phyloP scores from a whole-genome alignment of 805 yeast species.

The Jamesozyma rosinii region DNA sequence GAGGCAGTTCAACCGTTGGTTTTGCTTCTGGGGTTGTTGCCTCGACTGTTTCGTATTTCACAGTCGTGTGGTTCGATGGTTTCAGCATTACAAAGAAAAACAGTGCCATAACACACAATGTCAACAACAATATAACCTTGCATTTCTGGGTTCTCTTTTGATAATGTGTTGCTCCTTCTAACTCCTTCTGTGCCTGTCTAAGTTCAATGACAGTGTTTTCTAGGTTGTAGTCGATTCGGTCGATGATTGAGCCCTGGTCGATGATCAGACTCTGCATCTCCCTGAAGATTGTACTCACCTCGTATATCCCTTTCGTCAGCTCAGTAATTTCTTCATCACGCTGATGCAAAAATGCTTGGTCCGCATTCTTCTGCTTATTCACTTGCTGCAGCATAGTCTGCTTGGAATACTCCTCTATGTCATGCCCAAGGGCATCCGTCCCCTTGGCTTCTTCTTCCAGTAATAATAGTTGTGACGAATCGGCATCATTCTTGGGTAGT shows the following conservation, averaged over 20 bases:
- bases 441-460: slow-evolving; percentile 30
- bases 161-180: slow-evolving; percentile 65
- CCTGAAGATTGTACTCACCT: slow-evolving; percentile 83
- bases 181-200: slow-evolving; percentile 67
- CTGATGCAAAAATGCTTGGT: slow-evolving; percentile 33
- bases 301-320: slow-evolving; percentile 88
- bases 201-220: slow-evolving; percentile 71
- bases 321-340: slow-evolving; percentile 85
- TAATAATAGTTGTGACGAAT: slow-evolving; percentile 18
- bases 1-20: neutral
- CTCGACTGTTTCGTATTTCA: slow-evolving; percentile 3
- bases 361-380: slow-evolving; percentile 16
- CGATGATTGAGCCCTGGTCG: slow-evolving; percentile 91
- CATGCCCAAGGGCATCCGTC: slow-evolving; percentile 16
- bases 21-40: neutral
- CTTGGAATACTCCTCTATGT: slow-evolving; percentile 34
- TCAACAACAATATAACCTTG: slow-evolving; percentile 66
- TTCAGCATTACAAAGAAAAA: slow-evolving; percentile 62
- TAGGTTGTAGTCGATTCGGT: slow-evolving; percentile 86
- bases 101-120: slow-evolving; percentile 61
- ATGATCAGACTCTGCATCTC: slow-evolving; percentile 87
- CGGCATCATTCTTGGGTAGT: slow-evolving; percentile 24
- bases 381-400: slow-evolving; percentile 25
- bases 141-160: slow-evolving; percentile 89
- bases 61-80: slow-evolving; percentile 32